Conservation (phyloP, 345 rosid genomes). For the Melastoma malabathricum region DNA sequence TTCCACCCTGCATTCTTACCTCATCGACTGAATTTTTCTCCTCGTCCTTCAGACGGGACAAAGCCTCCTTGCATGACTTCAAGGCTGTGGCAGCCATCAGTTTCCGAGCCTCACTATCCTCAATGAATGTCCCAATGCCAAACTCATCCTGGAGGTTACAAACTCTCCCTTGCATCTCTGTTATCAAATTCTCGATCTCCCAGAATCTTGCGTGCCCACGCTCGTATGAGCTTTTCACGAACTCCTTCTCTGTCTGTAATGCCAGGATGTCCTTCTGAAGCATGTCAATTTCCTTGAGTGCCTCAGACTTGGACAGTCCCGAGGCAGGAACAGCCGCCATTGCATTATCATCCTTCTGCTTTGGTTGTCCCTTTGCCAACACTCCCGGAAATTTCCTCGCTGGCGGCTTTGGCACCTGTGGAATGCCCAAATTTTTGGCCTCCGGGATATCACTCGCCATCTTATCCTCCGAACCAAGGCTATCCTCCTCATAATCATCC, state of each 20-base stretch:
- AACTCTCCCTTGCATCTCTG: constrained; percentile 45
- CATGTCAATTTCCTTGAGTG: constrained; percentile 44
- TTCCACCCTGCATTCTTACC: constrained; percentile 31
- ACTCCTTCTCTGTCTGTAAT: constrained; percentile 68
- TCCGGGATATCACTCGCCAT: constrained; percentile 4
- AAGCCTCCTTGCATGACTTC: constrained; percentile 49
- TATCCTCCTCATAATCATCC: too few species aligned
- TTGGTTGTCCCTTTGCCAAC: constrained; percentile 28
- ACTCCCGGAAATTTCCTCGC: constrained; percentile 23
- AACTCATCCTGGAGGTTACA: constrained; percentile 68
- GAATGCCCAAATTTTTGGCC: constrained; percentile 17
- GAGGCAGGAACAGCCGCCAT: constrained; percentile 14
- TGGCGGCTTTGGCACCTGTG: constrained; percentile 30
- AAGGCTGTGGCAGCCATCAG: constrained; percentile 64
- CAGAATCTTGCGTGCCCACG: constrained; percentile 35
- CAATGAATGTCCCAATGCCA: constrained; percentile 37
- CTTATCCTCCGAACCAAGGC: not conserved
- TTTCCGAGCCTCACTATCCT: constrained; percentile 61
- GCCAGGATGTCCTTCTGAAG: constrained; percentile 60
- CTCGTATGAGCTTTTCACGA: constrained; percentile 43
- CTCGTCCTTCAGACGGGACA: constrained; percentile 41
- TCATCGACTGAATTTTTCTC: constrained; percentile 44
- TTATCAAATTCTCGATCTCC: constrained; percentile 45
- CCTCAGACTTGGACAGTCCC: constrained; percentile 44
- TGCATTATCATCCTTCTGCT: constrained; percentile 2